Evolutionary conservation across 2,329 filamentous ascomycete species (phyloP).

Genomic region (Claviceps arundinis): DNA sequence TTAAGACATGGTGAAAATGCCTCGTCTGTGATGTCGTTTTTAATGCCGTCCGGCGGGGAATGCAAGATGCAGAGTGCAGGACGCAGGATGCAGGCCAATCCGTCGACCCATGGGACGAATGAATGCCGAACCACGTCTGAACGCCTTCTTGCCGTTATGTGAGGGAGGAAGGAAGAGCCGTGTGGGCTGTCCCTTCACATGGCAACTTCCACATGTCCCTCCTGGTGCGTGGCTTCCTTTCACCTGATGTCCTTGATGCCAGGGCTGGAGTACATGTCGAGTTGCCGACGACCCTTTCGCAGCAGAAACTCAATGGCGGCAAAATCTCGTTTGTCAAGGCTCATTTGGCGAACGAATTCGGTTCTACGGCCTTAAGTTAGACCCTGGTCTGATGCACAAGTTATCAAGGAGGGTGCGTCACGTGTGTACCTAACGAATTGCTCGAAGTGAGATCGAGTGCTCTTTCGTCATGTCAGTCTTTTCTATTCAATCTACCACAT

Average conservation of each 20-base stretch:
- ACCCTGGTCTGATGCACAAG: not conserved
- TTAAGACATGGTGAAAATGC: conserved; percentile 5
- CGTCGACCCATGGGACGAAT: not conserved
- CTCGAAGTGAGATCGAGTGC: conserved; percentile 39
- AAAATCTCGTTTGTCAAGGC: conserved; percentile 73
- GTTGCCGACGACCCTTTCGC: conserved; percentile 65
- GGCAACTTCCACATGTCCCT: not conserved
- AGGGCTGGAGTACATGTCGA: conserved; percentile 69
- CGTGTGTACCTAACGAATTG: conserved; percentile 44
- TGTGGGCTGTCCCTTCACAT: not conserved
- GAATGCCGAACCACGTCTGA: not conserved
- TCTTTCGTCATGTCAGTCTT: conserved; percentile 3
- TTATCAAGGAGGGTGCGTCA: not conserved
- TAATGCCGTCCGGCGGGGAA: not conserved
- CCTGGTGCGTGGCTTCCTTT: not conserved
- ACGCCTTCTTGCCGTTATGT: not conserved
- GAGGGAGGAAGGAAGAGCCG: not conserved
- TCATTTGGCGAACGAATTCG: conserved; percentile 62
- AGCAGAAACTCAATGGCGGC: conserved; percentile 72
- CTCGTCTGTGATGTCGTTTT: conserved; percentile 3
- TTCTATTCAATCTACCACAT: not conserved
- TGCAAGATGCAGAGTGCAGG: not conserved
- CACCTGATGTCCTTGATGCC: conserved; percentile 52
- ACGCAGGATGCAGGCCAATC: not conserved
- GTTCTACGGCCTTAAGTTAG: conserved; percentile 9